Evolutionary conservation across 192 early-diverging fungal species (phyloP).

Genomic region (Allomyces macrogynus): DNA sequence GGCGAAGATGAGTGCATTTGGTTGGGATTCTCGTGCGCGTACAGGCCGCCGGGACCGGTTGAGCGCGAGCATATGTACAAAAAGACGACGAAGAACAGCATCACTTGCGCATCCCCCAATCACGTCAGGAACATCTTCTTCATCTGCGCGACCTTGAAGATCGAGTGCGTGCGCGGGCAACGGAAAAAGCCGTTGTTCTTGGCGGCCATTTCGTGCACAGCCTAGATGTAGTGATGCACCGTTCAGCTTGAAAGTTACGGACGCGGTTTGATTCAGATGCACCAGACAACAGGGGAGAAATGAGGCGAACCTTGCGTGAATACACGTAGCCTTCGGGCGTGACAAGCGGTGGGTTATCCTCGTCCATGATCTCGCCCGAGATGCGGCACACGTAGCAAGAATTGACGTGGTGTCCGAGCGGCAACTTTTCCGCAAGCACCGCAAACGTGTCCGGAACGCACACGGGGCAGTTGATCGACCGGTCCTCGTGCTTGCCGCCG

Average conservation of each 20-base stretch:
- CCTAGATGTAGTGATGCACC: too few species aligned
- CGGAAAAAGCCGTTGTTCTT: slow-evolving; percentile 42
- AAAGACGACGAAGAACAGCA: too few species aligned
- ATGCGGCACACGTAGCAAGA: slow-evolving; percentile 84
- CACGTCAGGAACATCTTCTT: slow-evolving; percentile 64
- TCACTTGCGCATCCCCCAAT: not conserved
- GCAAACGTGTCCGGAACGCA: slow-evolving; percentile 73
- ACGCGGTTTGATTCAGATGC: too few species aligned
- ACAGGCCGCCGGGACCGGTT: too few species aligned
- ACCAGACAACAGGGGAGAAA: too few species aligned
- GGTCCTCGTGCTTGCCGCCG: slow-evolving; percentile 40
- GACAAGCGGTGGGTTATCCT: slow-evolving; percentile 86
- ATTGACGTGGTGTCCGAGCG: slow-evolving; percentile 86
- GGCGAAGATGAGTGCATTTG: too few species aligned
- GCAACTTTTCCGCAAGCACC: slow-evolving; percentile 57
- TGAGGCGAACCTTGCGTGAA: slow-evolving; percentile 45
- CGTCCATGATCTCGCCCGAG: slow-evolving; percentile 83
- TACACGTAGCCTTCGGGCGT: slow-evolving; percentile 95
- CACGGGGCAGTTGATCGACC: slow-evolving; percentile 88
- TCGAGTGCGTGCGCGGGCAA: slow-evolving; percentile 46
- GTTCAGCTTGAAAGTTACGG: too few species aligned
- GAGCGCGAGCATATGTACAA: too few species aligned
- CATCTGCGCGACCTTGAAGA: slow-evolving; percentile 29
- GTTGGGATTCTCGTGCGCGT: too few species aligned
- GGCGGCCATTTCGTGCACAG: slow-evolving; percentile 45